These are phyloP conservation scores for Calonectria naviculata DNA, from an alignment of 2,329 filamentous ascomycete genomes.

Conservation along the genomic window DNA sequence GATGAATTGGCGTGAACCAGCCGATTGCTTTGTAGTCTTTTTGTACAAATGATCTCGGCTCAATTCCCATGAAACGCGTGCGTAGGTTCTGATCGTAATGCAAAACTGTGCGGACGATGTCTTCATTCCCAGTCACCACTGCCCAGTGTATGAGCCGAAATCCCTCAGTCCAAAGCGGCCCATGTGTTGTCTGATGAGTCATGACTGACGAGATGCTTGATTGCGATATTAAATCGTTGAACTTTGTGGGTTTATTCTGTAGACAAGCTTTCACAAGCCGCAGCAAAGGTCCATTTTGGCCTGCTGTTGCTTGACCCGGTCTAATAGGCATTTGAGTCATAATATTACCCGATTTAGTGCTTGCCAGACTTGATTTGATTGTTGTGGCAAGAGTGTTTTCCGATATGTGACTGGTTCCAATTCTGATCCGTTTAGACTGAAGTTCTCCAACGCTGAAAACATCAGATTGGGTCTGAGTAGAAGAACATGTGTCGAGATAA, in stretches of 20 bases:
- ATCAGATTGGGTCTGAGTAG: neutral
- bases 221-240: neutral
- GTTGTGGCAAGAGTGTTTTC: neutral
- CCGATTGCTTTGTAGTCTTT: neutral
- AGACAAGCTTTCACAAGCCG: neutral
- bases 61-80: neutral
- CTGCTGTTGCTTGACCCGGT: no score
- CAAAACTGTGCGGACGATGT: neutral
- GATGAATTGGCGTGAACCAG: neutral
- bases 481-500: neutral
- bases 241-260: neutral
- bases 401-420: neutral
- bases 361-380: neutral
- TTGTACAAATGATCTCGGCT: neutral
- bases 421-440: neutral
- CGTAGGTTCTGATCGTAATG: neutral
- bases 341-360: neutral
- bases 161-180: neutral
- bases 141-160: slow-evolving; percentile 3
- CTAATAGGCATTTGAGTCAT: no score
- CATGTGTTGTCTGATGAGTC: neutral
- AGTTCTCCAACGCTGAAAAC: neutral
- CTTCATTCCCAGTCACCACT: neutral
- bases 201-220: neutral
- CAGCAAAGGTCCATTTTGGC: neutral